Percentiles rank a stretch among this genome's conserved stretches.
phyloP scores from a whole-genome alignment of 2,329 filamentous ascomycete genomes.

The Botrytis fabae region DNA sequence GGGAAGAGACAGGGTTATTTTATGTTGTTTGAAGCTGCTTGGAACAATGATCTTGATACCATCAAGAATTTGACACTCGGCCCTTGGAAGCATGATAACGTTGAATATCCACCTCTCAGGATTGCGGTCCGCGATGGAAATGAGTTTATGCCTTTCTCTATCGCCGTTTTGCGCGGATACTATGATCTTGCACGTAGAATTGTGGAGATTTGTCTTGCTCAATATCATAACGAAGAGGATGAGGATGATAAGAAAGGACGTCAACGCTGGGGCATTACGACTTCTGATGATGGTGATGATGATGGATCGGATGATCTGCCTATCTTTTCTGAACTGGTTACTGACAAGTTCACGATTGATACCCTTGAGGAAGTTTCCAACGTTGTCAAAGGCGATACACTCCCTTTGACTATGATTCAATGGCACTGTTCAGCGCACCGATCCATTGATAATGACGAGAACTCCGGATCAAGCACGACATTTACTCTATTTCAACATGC shows the following conservation, averaged over 20 bases:
- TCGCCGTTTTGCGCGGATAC: slow-evolving; percentile 68
- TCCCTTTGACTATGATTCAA: slow-evolving; percentile 55
- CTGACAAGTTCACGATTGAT: slow-evolving; percentile 72
- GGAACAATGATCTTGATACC: slow-evolving; percentile 64
- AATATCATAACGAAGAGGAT: slow-evolving; percentile 58
- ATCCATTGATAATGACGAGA: slow-evolving; percentile 36
- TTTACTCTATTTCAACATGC: slow-evolving; percentile 30
- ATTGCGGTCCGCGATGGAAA: slow-evolving; percentile 58
- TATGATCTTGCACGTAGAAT: slow-evolving; percentile 62
- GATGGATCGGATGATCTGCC: slow-evolving; percentile 42
- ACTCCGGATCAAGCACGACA: background rate
- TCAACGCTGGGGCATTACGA: slow-evolving; percentile 49
- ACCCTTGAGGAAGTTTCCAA: slow-evolving; percentile 69
- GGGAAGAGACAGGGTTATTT: slow-evolving; percentile 60
- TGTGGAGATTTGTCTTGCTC: slow-evolving; percentile 68
- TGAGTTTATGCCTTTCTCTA: slow-evolving; percentile 56
- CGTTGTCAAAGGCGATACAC: slow-evolving; percentile 64
- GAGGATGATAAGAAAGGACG: slow-evolving; percentile 24
- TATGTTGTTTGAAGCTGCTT: slow-evolving; percentile 71
- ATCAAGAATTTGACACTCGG: slow-evolving; percentile 65
- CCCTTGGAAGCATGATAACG: slow-evolving; percentile 52
- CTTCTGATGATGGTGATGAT: slow-evolving; percentile 38
- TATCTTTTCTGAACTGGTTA: slow-evolving; percentile 57
- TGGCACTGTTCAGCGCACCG: slow-evolving; percentile 42
- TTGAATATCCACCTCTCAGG: slow-evolving; percentile 60